Base-by-base conservation (phyloP, 1,284 basidiomycete genomes). In the Sporisorium scitamineum region DNA sequence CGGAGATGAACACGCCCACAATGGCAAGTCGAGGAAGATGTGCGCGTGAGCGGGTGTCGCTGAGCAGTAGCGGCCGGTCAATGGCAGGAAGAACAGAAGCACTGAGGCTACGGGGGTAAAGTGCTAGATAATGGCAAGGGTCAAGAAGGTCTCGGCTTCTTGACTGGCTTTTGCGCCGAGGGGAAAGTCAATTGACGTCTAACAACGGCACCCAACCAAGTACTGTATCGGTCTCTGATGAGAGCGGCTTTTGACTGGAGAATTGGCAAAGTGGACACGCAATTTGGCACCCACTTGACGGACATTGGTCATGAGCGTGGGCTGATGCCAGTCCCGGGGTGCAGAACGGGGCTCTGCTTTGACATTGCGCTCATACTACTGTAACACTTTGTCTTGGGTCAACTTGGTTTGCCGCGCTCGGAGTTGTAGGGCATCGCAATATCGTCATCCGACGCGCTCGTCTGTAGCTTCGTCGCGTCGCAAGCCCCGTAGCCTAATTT, bases 361-460 rank as follows among this genome's bases (percentile, higher is more conserved):
- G n/a, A 8, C 14, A n/a, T 18, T 31, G 29, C 54, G 39, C 26
- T 41, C 44, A 44, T 55, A 41, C 41, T 18, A n/a, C n/a, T n/a
- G n/a, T n/a, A 18, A 26, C 9, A 13, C 18, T 5, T 5, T 18
- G 37, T 41, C 22, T 45, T 10, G 44, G 8, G 18, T 45, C 13
- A 16, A 16, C 26, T 39, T 11, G 39, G 52, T 20, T 54, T 27
- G 3, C 24, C 24, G 24, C 29, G 20, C 53, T 69, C 67, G 61
- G 56, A 27, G 54, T 61, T 41, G 54, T 31, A 51, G n/a, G 22
- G 13, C 16, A 26, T 69, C 56, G 67, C 56, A 60, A 45, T 18
- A 31, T 10, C 20, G 24, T 54, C 60, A 50, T 59, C 66, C 66
- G 60, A 62, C 39, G 55, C 55, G 39, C 34, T 47, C 34, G 2